Percentiles rank a stretch among this genome's conserved stretches.
Evolutionary conservation across 192 early-diverging fungal genomes (phyloP).

Genomic region (Umbelopsis isabellina): DNA sequence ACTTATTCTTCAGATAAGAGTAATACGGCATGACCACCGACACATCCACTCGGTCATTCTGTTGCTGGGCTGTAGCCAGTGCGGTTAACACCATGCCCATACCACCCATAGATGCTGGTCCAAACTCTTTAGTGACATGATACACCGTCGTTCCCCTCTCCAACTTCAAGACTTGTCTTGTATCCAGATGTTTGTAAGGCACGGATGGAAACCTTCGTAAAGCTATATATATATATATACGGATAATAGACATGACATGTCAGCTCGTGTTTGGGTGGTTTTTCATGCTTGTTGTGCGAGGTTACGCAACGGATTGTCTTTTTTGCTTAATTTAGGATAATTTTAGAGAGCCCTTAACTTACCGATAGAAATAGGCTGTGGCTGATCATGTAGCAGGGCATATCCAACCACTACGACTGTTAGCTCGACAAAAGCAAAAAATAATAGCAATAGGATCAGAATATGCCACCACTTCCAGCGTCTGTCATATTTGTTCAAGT

Average conservation of each 20-base stretch:
- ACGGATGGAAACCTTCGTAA: conserved; percentile 50
- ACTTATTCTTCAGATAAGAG: conserved; percentile 41
- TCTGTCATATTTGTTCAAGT: conserved; percentile 22
- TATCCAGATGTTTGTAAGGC: conserved; percentile 48
- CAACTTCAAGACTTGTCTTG: conserved; percentile 15
- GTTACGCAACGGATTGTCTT: conserved; percentile 9
- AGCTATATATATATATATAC: conserved; percentile 35
- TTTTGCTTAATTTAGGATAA: conserved; percentile 9
- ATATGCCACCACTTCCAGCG: conserved; percentile 42
- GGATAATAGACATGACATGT: neutral
- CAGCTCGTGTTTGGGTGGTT: neutral
- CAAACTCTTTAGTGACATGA: conserved; percentile 64
- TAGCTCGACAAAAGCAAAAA: conserved; percentile 24
- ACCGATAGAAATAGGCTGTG: conserved; percentile 34
- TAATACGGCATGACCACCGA: conserved; percentile 57
- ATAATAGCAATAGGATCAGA: conserved; percentile 10
- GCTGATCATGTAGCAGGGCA: conserved; percentile 20
- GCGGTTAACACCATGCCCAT: conserved; percentile 58
- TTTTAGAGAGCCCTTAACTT: neutral
- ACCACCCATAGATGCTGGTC: conserved; percentile 55
- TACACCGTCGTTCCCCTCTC: conserved; percentile 48
- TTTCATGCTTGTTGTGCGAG: neutral
- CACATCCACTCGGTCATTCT: conserved; percentile 40
- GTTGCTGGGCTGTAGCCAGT: conserved; percentile 49
- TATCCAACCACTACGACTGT: conserved; percentile 20